Evolutionary conservation across 306 rosid species (phyloP), one percentile per base, ranked within the genome.

Genomic region (Gillenia trifoliata): DNA sequence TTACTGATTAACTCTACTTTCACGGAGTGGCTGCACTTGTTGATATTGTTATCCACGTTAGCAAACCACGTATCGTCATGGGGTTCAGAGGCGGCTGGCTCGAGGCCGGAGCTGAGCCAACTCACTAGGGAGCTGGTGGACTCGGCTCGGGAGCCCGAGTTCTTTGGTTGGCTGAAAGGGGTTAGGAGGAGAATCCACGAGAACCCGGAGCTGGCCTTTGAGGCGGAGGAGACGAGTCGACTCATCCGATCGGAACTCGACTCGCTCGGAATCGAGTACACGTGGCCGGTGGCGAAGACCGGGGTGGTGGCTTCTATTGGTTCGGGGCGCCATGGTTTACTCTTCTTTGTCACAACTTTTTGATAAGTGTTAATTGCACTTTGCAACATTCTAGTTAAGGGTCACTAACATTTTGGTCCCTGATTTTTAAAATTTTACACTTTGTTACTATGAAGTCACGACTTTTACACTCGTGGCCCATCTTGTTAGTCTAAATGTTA

Each of bases 201-300:
- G 86, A 83, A 85, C 65, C 93, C 89, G 13, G 93, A 86, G 80
- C 75, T 89, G 8, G 83, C 84, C 17, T 89, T 89, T 59, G 84
- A 89, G 72, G 89, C 85, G 79, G 29, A 68, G 56, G 72, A 85
- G 49, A 89, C 88, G 68, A 86, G 85, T 74, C 74, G 56, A 68
- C 78, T 86, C 75, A 72, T 86, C 41, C 59, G 91, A 81, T 74
- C 88, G 56, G 87, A 86, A 78, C 84, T 86, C 33, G 88, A 86
- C 70, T 81, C 79, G 26, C 71, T 83, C 4, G 85, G 82, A 20
- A 65, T 89, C 12, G 26, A 73, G 19, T 86, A 86, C 83, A 55
- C 65, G 45, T 89, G 89, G 93, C 91, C 89, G 11, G 38, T 84
- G 11, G 88, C 88, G 15, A 77, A 73, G 76, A 89, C 88, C 2